Base-by-base conservation (phyloP, 2,329 filamentous ascomycete species). In the Alternaria infectoria region DNA sequence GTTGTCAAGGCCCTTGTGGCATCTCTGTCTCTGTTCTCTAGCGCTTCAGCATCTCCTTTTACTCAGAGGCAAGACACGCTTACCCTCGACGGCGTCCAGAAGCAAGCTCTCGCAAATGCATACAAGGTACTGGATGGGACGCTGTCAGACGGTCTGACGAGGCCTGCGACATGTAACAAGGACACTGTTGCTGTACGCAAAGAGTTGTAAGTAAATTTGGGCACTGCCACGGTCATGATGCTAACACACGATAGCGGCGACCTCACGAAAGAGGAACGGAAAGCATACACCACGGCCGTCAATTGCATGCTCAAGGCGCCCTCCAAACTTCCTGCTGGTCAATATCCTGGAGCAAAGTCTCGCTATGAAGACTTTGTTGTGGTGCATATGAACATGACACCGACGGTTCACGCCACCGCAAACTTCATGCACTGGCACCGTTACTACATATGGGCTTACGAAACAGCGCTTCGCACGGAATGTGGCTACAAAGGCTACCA, bases 361-460 rank as follows among this genome's bases (percentile, higher is more conserved):
- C 74, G 77, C 2, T 77, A 77, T 49, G 77, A 79, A 51, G 77
- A 79, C 63, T 78, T 78, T 56, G 66, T 75, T 6, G 74, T 75
- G 12, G 67, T 75, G n/a, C 74, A 74, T 59, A 73, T 75, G 73
- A 75, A 76, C 52, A 72, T 75, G 74, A 76, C 74, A 2, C 72
- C 74, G 3, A 62, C 70, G 4, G 71, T 75, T 7, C 73, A 77
- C 45, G 58, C 60, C 6, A 77, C 73, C 6, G 75, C 74, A 21
- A 77, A 77, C 62, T 79, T 77, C 46, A 65, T 78, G 69, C 69
- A 72, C 63, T 82, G 81, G 81, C 81, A 83, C 66, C 72, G 81
- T 32, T 80, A 82, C 71, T 82, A 79, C 67, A 75, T 78, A 45
- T 79, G 82, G 74, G 71, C 76, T 0, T 83, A 81, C 66, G 82